Conservation (phyloP, 2,329 filamentous ascomycete genomes). For the Colletotrichum aenigma region DNA sequence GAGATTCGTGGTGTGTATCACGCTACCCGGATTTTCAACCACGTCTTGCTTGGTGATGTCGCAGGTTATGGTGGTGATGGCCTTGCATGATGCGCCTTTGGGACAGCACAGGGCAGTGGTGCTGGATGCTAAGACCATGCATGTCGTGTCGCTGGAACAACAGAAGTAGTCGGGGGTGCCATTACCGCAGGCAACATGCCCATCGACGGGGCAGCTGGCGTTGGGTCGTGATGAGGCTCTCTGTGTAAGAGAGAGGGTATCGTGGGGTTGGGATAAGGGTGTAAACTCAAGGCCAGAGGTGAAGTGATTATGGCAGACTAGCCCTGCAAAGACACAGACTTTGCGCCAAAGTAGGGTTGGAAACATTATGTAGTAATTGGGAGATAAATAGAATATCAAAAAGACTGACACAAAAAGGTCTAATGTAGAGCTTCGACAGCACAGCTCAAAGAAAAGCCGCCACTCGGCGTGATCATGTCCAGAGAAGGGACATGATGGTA, state of each 20-base stretch:
- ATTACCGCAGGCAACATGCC: conserved; percentile 7
- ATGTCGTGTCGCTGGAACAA: conserved; percentile 60
- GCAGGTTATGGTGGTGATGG: conserved; percentile 69
- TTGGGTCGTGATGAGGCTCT: background rate
- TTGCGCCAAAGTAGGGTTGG: background rate
- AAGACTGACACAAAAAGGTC: background rate
- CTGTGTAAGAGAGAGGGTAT: background rate
- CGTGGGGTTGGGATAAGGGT: background rate
- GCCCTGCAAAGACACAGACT: background rate
- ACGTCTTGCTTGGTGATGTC: conserved; percentile 66
- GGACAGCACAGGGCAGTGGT: conserved; percentile 77
- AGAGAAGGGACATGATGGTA: background rate
- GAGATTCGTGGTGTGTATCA: conserved; percentile 70
- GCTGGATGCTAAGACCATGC: conserved; percentile 63
- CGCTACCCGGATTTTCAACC: conserved; percentile 56
- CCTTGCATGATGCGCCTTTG: conserved; percentile 54
- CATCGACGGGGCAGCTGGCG: conserved; percentile 10
- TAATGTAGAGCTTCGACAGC: background rate
- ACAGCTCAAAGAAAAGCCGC: background rate
- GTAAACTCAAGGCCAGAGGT: background rate
- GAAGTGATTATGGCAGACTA: background rate
- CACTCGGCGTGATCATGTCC: background rate
- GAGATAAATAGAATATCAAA: background rate
- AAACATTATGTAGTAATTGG: background rate
- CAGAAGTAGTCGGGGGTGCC: conserved; percentile 69